A percentile compares a stretch with the other conserved stretches of the same genome.
Evolutionary conservation across 1,284 basidiomycete species (phyloP).

Genomic region (Gomphus bonarii): DNA sequence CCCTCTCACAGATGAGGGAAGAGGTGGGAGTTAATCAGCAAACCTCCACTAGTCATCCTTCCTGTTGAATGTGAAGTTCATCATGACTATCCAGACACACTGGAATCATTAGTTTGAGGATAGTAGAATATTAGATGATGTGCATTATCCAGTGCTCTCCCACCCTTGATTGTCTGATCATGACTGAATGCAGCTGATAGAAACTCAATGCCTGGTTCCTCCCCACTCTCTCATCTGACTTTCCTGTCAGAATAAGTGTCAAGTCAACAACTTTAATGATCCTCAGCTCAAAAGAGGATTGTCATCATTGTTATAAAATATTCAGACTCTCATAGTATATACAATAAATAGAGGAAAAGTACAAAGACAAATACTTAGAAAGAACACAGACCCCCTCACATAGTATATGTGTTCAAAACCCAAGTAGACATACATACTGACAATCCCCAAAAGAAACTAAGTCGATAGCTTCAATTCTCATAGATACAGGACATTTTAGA

Average conservation of each 20-base stretch:
- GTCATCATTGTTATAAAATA: too few species aligned
- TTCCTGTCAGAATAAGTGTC: neutral
- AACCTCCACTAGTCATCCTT: neutral
- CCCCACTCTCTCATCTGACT: neutral
- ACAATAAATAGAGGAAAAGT: too few species aligned
- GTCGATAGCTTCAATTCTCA: too few species aligned
- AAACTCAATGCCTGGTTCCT: neutral
- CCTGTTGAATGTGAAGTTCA: neutral
- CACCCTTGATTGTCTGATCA: neutral
- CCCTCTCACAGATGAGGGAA: too few species aligned
- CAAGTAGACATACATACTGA: too few species aligned
- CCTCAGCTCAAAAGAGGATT: neutral
- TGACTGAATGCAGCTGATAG: neutral
- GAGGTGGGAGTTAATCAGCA: neutral
- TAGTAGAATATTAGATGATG: constrained; percentile 1
- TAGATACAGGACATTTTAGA: too few species aligned
- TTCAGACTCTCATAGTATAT: too few species aligned
- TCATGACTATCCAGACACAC: neutral
- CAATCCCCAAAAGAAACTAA: too few species aligned
- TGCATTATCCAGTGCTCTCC: neutral
- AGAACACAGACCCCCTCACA: too few species aligned
- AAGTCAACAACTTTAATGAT: neutral
- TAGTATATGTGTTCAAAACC: too few species aligned
- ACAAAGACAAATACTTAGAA: too few species aligned
- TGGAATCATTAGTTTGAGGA: neutral